These are phyloP conservation scores for Raphanus raphanistrum DNA, from an alignment of 345 rosid genomes.

Conservation along the genomic window DNA sequence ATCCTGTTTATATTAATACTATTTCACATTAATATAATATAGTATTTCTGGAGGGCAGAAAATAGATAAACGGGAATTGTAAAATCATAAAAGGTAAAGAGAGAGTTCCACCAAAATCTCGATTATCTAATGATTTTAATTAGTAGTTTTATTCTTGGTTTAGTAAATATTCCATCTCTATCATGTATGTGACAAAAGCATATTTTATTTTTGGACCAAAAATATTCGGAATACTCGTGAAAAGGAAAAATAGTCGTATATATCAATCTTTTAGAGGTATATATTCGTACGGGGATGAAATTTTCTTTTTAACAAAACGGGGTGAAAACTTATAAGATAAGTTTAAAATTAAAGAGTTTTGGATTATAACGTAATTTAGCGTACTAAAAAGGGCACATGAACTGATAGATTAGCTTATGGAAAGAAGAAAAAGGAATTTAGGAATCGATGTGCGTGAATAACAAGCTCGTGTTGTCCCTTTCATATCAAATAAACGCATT, in stretches of 20 bases:
- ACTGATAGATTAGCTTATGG: conserved; percentile 18
- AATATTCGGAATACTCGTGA: neutral
- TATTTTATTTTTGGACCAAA: neutral
- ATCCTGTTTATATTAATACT: neutral
- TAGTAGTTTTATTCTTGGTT: neutral
- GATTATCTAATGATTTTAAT: neutral
- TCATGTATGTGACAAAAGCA: neutral
- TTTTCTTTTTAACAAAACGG: no score
- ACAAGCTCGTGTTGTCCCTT: conserved; percentile 17
- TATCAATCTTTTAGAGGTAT: neutral
- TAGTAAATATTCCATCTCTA: neutral
- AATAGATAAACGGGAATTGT: neutral
- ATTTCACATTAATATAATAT: no score
- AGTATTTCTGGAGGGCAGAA: neutral
- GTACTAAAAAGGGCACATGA: neutral
- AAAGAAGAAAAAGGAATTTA: neutral
- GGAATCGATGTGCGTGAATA: conserved; percentile 19
- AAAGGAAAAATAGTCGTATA: neutral
- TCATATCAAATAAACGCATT: neutral
- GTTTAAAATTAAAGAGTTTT: neutral
- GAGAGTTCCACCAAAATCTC: neutral
- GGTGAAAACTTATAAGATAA: neutral
- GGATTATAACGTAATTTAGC: neutral
- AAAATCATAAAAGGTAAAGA: neutral
- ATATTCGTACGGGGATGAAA: neutral